These are phyloP conservation scores for Cicer bijugum DNA, from an alignment of 306 rosid species.

Conservation along the genomic window DNA sequence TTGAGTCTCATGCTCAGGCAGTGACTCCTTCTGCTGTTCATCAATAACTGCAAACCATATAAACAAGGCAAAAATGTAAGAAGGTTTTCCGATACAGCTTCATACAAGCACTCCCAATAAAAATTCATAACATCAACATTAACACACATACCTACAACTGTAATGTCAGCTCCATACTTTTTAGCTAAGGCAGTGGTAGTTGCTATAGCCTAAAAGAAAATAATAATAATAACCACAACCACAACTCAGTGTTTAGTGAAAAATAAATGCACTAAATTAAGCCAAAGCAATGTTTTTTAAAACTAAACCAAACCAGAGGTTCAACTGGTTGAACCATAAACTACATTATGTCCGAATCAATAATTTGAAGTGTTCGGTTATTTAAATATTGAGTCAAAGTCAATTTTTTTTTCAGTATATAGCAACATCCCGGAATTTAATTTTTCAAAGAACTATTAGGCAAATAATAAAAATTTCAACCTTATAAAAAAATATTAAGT, in stretches of 20 bases:
- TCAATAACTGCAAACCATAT: slow-evolving; percentile 74
- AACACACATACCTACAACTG: slow-evolving; percentile 76
- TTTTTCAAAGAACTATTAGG: not conserved
- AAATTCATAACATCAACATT: slow-evolving; percentile 5
- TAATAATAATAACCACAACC: slow-evolving; percentile 15
- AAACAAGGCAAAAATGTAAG: slow-evolving; percentile 15
- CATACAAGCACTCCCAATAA: slow-evolving; percentile 32
- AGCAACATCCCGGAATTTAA: not conserved
- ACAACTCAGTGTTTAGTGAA: slow-evolving; percentile 20
- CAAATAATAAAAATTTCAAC: not conserved
- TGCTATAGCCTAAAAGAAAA: slow-evolving; percentile 63
- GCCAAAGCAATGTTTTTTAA: not conserved
- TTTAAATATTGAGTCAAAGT: not conserved
- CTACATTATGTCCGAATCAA: too few species aligned
- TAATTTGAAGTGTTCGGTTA: too few species aligned
- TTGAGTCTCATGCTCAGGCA: slow-evolving; percentile 85
- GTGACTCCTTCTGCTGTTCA: slow-evolving; percentile 75
- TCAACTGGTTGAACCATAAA: too few species aligned
- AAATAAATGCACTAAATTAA: slow-evolving; percentile 21
- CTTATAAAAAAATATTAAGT: not conserved
- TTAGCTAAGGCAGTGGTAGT: slow-evolving; percentile 84
- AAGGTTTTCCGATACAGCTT: slow-evolving; percentile 16
- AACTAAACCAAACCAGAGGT: too few species aligned
- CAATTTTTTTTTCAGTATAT: not conserved
- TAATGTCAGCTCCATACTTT: slow-evolving; percentile 88